Base-by-base conservation (phyloP, 306 rosid species). In the Mucuna pruriens region DNA sequence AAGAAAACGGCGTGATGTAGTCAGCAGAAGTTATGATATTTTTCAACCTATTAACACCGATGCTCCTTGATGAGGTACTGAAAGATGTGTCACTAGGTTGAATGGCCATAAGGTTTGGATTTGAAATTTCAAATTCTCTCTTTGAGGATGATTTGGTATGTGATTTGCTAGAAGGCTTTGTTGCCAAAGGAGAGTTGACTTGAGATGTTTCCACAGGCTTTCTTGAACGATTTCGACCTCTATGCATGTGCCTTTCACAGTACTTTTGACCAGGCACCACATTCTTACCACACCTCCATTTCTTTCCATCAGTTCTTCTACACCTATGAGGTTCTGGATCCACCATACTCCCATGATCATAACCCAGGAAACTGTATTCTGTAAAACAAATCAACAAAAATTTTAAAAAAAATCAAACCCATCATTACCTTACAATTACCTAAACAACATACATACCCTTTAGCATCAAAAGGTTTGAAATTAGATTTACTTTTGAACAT, bases 221-320 rank as follows among this genome's bases (percentile, higher is more conserved):
- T 94, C 97, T 94, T 94, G 98, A 94, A 94, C 98, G 97, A 48
- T 86, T 85, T 12, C 97, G 92, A 54, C 98, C 98, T 85, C 97
- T 90, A 77, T 92, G 97, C 86, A 90, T 88, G 87, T 94, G 98
- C 40, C 86, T 83, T 75, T 91, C 90, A 54, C 98, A 94, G 84
- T 94, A 94, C 82, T 91, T 94, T 75, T 88, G 88, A 49, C 72
- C 75, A 34, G 89, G 90, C 19, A 94, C 42, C 19, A 82, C 76
- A 7, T 69, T 69, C 78, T 44, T 89, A 25, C 89, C 17, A 68
- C 98, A 94, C 82, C 98, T 88, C 97, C 98, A 92, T 88, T 87
- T 92, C 92, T 92, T 94, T 65, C 98, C 98, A 83, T 94, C 97
- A 11, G 98, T 94, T 88, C 97, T 92, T 85, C 97, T 89, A 67